Percentiles rank a stretch among this genome's conserved stretches.
Conservation (phyloP, 495 filamentous ascomycete species). For the Ascodesmis nigricans region DNA sequence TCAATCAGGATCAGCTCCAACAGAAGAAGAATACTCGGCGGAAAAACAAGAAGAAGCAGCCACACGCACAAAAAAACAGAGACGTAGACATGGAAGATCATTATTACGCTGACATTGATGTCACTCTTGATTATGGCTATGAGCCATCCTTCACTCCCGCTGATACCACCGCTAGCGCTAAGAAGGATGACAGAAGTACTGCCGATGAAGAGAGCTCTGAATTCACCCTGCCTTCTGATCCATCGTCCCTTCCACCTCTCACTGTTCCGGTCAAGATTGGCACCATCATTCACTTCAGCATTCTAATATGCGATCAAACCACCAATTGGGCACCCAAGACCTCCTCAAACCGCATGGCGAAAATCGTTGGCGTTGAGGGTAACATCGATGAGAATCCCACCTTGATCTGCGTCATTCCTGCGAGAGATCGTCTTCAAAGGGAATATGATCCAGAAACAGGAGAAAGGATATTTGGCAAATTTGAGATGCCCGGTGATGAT, state of each 20-base stretch:
- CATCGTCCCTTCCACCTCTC: constrained; percentile 33
- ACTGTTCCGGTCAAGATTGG: constrained; percentile 31
- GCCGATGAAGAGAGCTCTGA: no score
- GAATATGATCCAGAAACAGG: constrained; percentile 33
- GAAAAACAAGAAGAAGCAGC: constrained; percentile 17
- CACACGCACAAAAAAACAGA: constrained; percentile 20
- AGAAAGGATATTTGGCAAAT: constrained; percentile 37
- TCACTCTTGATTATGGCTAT: no score
- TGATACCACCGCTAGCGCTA: constrained; percentile 27
- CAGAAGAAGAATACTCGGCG: constrained; percentile 34
- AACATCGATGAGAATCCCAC: no score
- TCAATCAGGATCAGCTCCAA: constrained; percentile 28
- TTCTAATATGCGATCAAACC: no score
- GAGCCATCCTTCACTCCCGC: constrained; percentile 15
- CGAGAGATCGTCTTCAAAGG: constrained; percentile 38
- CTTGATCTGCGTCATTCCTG: background rate
- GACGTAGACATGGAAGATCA: constrained; percentile 27
- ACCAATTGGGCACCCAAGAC: no score
- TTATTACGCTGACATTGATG: constrained; percentile 21
- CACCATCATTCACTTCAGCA: constrained; percentile 61
- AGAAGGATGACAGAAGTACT: constrained; percentile 14
- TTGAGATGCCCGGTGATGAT: constrained; percentile 41
- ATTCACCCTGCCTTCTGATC: constrained; percentile 39
- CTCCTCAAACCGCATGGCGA: no score
- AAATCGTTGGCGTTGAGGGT: background rate